Evolutionary conservation across 2,329 filamentous ascomycete genomes (phyloP).

Genomic region (Paecilomyces variotii): DNA sequence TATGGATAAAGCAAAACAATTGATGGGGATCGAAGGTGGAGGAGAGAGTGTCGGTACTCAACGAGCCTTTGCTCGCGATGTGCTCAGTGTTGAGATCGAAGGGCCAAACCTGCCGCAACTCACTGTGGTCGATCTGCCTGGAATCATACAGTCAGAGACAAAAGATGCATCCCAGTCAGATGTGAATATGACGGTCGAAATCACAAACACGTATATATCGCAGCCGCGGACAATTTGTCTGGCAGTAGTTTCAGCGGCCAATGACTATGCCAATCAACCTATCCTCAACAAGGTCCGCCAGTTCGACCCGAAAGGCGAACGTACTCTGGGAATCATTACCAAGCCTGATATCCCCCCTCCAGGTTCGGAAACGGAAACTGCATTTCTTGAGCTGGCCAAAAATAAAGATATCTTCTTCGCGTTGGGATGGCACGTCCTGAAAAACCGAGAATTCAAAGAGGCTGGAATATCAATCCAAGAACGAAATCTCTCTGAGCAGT

Average conservation of each 20-base stretch:
- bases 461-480: constrained; percentile 7
- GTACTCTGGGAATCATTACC: constrained; percentile 40
- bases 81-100: constrained; percentile 14
- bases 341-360: constrained; percentile 30
- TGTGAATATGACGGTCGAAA: constrained; percentile 36
- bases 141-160: constrained; percentile 45
- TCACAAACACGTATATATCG: constrained; percentile 38
- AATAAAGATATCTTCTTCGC: constrained; percentile 23
- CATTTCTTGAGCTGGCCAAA: constrained; percentile 18
- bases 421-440: constrained; percentile 31
- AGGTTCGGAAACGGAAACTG: constrained; percentile 17
- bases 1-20: constrained; percentile 15
- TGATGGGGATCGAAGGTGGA: constrained; percentile 14
- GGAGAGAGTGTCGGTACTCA: constrained; percentile 4
- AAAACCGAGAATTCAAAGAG: constrained; percentile 10
- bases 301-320: constrained; percentile 23
- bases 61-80: neutral
- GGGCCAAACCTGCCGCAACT: constrained; percentile 34
- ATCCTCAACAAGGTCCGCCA: constrained; percentile 24
- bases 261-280: constrained; percentile 32
- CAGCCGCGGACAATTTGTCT: constrained; percentile 39
- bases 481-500: constrained; percentile 9
- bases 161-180: constrained; percentile 40
- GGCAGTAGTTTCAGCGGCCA: constrained; percentile 36
- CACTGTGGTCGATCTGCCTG: constrained; percentile 50